These are phyloP conservation scores for Ceratobasidium sp. DNA, from an alignment of 1,284 basidiomycete genomes.

Conservation along the genomic window DNA sequence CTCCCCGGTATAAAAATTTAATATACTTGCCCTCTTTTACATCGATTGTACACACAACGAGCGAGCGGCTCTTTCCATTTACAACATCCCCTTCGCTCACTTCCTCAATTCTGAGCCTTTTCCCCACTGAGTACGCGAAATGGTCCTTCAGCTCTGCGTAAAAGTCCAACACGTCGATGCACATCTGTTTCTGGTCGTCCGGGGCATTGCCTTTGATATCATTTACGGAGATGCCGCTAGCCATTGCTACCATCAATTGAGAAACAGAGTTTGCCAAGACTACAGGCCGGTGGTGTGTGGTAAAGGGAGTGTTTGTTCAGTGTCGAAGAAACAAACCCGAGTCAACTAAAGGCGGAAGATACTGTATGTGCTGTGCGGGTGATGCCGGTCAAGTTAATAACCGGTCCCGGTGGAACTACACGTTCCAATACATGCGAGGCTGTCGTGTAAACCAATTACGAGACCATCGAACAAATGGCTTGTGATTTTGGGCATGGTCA, in stretches of 20 bases:
- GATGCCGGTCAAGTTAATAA: background rate
- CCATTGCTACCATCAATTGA: background rate
- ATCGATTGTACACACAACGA: conserved; percentile 36
- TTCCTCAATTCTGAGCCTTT: conserved; percentile 26
- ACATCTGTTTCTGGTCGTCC: conserved; percentile 34
- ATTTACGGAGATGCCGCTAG: conserved; percentile 17
- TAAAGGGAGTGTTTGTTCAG: background rate
- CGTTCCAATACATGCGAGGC: background rate
- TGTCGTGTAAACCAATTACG: background rate
- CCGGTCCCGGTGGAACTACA: background rate
- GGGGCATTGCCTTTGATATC: conserved; percentile 33
- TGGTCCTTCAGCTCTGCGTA: conserved; percentile 16
- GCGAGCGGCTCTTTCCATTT: conserved; percentile 28
- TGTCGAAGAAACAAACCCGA: background rate
- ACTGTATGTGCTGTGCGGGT: conserved; percentile 7
- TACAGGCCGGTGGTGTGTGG: background rate
- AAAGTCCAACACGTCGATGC: conserved; percentile 32
- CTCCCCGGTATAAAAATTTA: background rate
- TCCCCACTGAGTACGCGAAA: conserved; percentile 31
- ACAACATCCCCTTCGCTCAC: conserved; percentile 24
- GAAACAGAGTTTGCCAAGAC: background rate
- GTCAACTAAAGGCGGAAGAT: background rate
- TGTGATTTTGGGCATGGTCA: conserved; percentile 55
- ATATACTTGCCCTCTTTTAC: conserved; percentile 38
- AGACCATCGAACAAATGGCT: background rate